Percentiles rank a stretch among this genome's conserved stretches.
Evolutionary conservation across 1,284 basidiomycete genomes (phyloP).

Genomic region (Ceratobasidium sp.): DNA sequence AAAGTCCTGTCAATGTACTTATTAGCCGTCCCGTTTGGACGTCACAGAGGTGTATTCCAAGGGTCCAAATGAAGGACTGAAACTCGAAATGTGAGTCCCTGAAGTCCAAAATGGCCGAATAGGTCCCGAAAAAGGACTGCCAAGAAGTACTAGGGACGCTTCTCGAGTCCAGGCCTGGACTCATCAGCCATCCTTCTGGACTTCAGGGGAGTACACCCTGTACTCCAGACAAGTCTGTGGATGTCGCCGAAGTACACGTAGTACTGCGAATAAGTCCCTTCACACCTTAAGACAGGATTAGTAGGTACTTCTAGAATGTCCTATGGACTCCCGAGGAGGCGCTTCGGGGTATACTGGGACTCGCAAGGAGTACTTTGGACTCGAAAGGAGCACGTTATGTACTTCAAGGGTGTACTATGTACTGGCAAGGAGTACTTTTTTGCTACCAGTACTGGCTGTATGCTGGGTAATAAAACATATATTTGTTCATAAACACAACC

Average conservation of each 20-base stretch:
- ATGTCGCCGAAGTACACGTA: background rate
- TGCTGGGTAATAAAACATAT: background rate
- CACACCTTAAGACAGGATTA: background rate
- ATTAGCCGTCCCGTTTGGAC: background rate
- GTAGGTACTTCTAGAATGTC: background rate
- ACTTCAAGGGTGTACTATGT: too few species aligned
- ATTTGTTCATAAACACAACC: too few species aligned
- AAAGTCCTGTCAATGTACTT: slow-evolving; percentile 2
- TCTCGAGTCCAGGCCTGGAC: background rate
- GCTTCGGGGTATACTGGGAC: too few species aligned
- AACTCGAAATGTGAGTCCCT: background rate
- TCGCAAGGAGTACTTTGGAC: too few species aligned
- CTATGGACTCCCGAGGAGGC: background rate
- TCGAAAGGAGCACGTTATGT: too few species aligned
- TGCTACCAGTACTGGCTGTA: background rate
- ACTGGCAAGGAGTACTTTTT: too few species aligned
- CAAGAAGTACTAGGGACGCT: background rate
- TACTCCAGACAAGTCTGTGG: background rate
- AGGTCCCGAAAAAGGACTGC: background rate
- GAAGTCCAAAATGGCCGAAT: background rate
- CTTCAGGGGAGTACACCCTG: background rate
- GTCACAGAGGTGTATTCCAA: background rate
- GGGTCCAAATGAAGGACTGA: background rate
- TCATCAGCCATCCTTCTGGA: too few species aligned
- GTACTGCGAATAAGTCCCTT: background rate